Conservation (phyloP, 352 stramenopile genomes). For the Phytophthora sp. region DNA sequence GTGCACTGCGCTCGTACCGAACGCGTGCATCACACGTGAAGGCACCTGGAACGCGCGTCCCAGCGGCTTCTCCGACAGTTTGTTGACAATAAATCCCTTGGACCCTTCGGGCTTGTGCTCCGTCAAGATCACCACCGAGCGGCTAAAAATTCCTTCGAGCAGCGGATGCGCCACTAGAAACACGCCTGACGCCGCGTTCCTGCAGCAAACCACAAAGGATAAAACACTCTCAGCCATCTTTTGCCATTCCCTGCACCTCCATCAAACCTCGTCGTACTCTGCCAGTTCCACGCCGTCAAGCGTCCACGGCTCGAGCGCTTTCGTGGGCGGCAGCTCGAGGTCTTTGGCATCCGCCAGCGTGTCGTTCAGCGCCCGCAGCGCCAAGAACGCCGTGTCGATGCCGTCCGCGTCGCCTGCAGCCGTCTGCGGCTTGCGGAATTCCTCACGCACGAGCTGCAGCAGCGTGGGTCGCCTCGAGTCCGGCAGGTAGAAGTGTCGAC, state of each 20-base stretch:
- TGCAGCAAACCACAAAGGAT: conserved; percentile 26
- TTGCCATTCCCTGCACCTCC: background rate
- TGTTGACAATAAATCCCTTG: conserved; percentile 82
- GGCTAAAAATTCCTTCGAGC: conserved; percentile 71
- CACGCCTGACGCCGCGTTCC: conserved; percentile 51
- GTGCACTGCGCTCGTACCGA: conserved; percentile 65
- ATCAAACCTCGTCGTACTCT: conserved; percentile 41
- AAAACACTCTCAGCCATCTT: background rate
- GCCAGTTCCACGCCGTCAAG: conserved; percentile 44
- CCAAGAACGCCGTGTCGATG: conserved; percentile 72
- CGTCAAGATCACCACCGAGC: conserved; percentile 77
- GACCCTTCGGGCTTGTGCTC: conserved; percentile 64
- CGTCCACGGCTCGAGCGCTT: conserved; percentile 8
- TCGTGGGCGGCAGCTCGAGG: conserved; percentile 36
- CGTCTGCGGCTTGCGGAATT: conserved; percentile 42
- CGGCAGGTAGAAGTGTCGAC: conserved; percentile 75
- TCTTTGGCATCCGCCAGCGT: conserved; percentile 53
- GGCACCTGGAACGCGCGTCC: conserved; percentile 68
- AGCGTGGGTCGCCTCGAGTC: conserved; percentile 41
- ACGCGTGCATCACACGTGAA: conserved; percentile 57
- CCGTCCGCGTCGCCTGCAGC: conserved; percentile 12
- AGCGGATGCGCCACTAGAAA: conserved; percentile 83
- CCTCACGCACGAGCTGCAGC: conserved; percentile 51
- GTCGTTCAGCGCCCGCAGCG: conserved; percentile 65
- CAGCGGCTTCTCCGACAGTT: conserved; percentile 57